Evolutionary conservation across 2,329 filamentous ascomycete genomes (phyloP), one percentile per base, ranked within the genome.

Genomic region (Sporothrix brasiliensis): DNA sequence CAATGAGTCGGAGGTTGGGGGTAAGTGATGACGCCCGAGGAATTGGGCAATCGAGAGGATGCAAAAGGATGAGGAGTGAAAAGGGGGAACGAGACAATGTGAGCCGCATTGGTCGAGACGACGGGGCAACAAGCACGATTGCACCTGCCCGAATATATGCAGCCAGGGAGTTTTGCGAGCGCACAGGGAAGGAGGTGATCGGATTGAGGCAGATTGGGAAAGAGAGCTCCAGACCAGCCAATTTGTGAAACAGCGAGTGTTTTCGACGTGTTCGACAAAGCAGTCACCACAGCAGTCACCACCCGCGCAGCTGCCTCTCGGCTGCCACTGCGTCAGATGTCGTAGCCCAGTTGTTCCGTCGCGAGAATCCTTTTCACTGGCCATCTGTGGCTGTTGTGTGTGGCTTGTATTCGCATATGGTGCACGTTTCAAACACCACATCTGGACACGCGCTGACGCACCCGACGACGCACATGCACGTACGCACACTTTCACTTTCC

Each of bases 191-290:
- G 21, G 58, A 63, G 56, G 19, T 41, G 30, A 60, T 61, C n/a
- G 6, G n/a, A 27, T 27, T 27, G 58, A 63, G 11, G 56, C n/a
- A 61, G 58, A 44, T 61, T 16, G 34, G 58, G 58, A 63, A 63
- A 27, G 58, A 63, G 39, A 27, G 39, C 58, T 63, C 21, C 44
- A 52, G 47, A 4, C 11, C 63, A 53, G 19, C 63, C 63, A 53
- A 67, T 53, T 53, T 27, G 41, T 67, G 63, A 67, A 67, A 67
- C 63, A 21, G 63, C 49, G 53, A 52, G 44, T 49, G 44, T 50
- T 66, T 66, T 49, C 44, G 44, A 47, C 39, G 39, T 63, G 58
- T 34, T 34, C 34, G 34, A 34, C 34, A 34, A 44, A 63, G 39
- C 21, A 24, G 24, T 14, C 39, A 39, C n/a, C 41, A 50, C 10